Evolutionary conservation across 495 filamentous ascomycete species (phyloP), one percentile per base, ranked within the genome.

Genomic region (Penicillium cosmopolitanum): DNA sequence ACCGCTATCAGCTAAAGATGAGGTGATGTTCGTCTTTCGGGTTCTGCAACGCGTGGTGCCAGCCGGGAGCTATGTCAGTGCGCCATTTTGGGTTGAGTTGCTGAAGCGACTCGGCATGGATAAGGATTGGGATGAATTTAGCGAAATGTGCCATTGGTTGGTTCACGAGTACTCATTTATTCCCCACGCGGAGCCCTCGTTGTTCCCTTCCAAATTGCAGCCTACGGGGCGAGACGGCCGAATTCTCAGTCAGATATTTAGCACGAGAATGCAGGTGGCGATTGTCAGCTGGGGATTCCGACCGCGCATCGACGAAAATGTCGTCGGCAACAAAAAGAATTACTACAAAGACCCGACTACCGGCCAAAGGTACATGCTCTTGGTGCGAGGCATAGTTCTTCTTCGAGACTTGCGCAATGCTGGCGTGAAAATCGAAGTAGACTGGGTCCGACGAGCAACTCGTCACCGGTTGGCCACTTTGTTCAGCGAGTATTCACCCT

Each of bases 271-370:
- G 62, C 82, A 83, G 64, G 73, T 73, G 33, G 82, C 81, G 12
- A 75, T 87, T 40, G 77, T 87, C 31, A 67, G 75, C n/a, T 87
- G 85, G 85, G 84, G 85, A 4, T 87, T 87, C 67, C 51, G 54
- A 65, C 2, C 62, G 55, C 31, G 50, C 52, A 28, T 56, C 58
- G 8, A 62, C 60, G 36, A 52, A 42, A 3, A 53, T 28, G 4
- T 48, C 10, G 46, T 48, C 9, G 21, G 62, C 31, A 53, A 56
- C 18, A 35, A 55, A 28, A 35, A 25, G 10, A 16, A 59, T 38
- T 9, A 21, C 15, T 44, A 44, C 40, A 3, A n/a, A 9, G 48
- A 65, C 34, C 63, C 57, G 8, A 23, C 34, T 2, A 42, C 54
- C 1, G 58, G 57, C 4, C 61, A 64, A 12, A 59, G 28, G 12